Conservation (phyloP, 805 yeast species). For the Kluyveromyces starmeri region DNA sequence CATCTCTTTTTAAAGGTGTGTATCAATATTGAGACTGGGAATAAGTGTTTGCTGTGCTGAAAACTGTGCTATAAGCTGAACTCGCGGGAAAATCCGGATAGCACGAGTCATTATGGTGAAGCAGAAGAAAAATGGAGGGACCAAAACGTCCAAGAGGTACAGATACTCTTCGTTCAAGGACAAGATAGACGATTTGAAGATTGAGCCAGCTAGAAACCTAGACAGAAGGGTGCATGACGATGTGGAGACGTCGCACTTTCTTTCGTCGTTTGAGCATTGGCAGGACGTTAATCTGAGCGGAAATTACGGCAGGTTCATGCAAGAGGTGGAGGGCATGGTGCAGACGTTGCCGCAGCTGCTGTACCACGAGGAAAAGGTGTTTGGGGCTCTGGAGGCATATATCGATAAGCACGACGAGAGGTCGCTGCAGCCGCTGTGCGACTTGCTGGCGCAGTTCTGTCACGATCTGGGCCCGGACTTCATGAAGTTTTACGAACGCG, state of each 20-base stretch:
- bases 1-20: no score
- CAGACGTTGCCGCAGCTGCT: conserved; percentile 76
- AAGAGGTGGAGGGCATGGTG: conserved; percentile 42
- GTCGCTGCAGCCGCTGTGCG: conserved; percentile 74
- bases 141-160: conserved; percentile 48
- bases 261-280: conserved; percentile 79
- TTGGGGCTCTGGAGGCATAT: conserved; percentile 38
- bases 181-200: conserved; percentile 71
- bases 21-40: no score
- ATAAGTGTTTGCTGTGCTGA: no score
- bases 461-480: conserved; percentile 93
- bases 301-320: conserved; percentile 54
- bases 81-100: no score
- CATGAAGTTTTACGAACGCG: conserved; percentile 51
- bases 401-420: conserved; percentile 52
- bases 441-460: conserved; percentile 72
- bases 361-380: conserved; percentile 58
- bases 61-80: no score
- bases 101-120: conserved; percentile 20
- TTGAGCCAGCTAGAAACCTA: conserved; percentile 60
- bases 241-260: conserved; percentile 69
- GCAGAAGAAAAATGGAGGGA: conserved; percentile 38
- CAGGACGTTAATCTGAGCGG: conserved; percentile 74
- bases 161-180: conserved; percentile 74
- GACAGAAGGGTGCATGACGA: conserved; percentile 56